phyloP scores from a whole-genome alignment of 352 stramenopile species.

The Pythium apleroticum region DNA sequence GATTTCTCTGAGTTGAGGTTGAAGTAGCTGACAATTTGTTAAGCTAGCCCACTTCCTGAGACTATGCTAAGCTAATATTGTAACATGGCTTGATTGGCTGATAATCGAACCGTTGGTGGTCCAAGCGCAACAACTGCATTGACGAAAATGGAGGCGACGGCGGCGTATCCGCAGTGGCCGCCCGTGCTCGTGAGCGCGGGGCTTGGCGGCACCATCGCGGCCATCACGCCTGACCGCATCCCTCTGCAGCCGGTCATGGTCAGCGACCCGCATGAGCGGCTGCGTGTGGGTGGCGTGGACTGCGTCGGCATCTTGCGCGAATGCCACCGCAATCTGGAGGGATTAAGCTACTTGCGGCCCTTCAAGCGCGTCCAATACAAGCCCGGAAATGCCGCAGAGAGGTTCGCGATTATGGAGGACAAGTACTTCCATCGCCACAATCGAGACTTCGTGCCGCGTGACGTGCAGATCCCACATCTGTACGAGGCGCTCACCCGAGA shows the following conservation, averaged over 20 bases:
- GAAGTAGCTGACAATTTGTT: too few relatives aligned
- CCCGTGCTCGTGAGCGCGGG: conserved; percentile 50
- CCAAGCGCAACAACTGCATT: not conserved
- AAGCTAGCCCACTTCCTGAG: too few relatives aligned
- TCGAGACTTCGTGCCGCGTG: conserved; percentile 49
- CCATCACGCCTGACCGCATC: conserved; percentile 44
- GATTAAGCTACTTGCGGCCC: conserved; percentile 53
- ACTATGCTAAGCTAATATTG: not conserved
- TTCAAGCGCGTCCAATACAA: conserved; percentile 41
- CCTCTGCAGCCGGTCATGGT: conserved; percentile 45
- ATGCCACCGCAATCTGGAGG: conserved; percentile 52
- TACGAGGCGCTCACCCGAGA: conserved; percentile 25
- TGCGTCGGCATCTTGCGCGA: conserved; percentile 45
- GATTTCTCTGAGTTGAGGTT: not conserved
- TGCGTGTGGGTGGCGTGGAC: conserved; percentile 42
- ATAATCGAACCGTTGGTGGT: conserved; percentile 4
- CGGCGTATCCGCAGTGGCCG: conserved; percentile 53
- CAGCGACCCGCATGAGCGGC: conserved; percentile 50
- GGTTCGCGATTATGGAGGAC: not conserved
- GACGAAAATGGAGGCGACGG: conserved; percentile 53
- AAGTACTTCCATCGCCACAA: conserved; percentile 35
- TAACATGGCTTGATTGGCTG: not conserved
- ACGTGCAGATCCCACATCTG: conserved; percentile 16
- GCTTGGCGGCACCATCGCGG: conserved; percentile 48
- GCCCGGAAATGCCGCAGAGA: not conserved